phyloP scores from a whole-genome alignment of 2,329 filamentous ascomycete genomes.

The Sclerotinia spermophila region DNA sequence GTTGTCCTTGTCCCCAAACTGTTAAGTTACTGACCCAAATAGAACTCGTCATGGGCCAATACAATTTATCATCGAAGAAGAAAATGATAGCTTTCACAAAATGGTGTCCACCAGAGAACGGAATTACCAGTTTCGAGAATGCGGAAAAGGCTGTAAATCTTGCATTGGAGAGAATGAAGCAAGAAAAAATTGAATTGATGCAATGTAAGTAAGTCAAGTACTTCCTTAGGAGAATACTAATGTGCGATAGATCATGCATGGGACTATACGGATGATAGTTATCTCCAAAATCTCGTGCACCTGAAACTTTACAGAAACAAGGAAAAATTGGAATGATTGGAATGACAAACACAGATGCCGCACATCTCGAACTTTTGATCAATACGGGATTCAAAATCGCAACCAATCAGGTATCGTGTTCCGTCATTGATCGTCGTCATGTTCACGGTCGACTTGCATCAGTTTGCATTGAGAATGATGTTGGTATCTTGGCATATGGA shows the following conservation, averaged over 20 bases:
- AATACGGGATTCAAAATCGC: background rate
- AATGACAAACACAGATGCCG: background rate
- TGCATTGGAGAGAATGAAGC: conserved; percentile 24
- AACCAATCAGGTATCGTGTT: background rate
- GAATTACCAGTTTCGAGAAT: conserved; percentile 20
- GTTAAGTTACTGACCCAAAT: background rate
- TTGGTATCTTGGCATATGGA: background rate
- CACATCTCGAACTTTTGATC: background rate
- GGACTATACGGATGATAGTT: background rate
- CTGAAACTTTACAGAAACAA: background rate
- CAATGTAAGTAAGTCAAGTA: background rate
- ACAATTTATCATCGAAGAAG: conserved; percentile 5
- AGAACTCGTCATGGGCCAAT: conserved; percentile 22
- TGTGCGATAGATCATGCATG: background rate
- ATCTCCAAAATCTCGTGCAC: background rate
- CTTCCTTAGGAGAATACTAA: background rate
- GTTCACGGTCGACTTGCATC: background rate
- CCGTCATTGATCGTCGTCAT: background rate
- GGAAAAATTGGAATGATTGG: background rate
- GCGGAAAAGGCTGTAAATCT: conserved; percentile 34
- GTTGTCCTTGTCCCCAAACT: background rate
- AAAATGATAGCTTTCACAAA: conserved; percentile 28
- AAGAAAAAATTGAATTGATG: background rate
- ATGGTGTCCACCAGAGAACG: conserved; percentile 31
- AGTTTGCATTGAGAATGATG: background rate